A percentile compares a stretch with the other conserved stretches of the same genome.
Evolutionary conservation across 139 green algal genomes (phyloP).

Genomic region (Pseudopediastrum boryanum): DNA sequence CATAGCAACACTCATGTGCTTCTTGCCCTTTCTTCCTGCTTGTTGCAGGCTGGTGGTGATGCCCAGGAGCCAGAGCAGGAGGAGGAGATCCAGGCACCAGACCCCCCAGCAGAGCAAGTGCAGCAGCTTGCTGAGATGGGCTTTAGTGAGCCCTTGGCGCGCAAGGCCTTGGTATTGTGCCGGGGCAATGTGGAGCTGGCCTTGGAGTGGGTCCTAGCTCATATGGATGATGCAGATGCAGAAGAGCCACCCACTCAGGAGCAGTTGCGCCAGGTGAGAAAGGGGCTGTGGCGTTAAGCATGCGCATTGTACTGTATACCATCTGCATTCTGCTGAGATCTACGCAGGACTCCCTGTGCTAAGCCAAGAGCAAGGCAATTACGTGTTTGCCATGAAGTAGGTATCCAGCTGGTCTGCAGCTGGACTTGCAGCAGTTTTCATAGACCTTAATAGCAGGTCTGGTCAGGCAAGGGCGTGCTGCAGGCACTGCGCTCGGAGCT

Average conservation of each 20-base stretch:
- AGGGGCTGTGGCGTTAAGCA: no score
- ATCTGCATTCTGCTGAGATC: not conserved
- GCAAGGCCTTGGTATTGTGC: slow-evolving; percentile 61
- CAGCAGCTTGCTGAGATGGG: slow-evolving; percentile 57
- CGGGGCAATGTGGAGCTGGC: slow-evolving; percentile 46
- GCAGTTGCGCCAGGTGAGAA: slow-evolving; percentile 44
- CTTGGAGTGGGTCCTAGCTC: slow-evolving; percentile 61
- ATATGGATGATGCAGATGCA: slow-evolving; percentile 53
- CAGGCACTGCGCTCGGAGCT: no score
- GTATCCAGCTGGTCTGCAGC: no score
- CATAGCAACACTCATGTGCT: not conserved
- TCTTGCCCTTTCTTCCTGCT: not conserved
- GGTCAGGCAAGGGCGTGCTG: no score
- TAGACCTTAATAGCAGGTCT: no score
- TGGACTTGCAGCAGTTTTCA: no score
- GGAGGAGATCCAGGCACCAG: slow-evolving; percentile 28
- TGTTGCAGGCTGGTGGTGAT: not conserved
- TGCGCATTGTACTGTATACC: slow-evolving; percentile 9
- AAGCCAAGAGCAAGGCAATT: not conserved
- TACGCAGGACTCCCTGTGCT: not conserved
- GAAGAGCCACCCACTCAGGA: slow-evolving; percentile 47
- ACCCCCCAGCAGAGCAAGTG: slow-evolving; percentile 32
- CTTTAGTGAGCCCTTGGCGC: slow-evolving; percentile 46
- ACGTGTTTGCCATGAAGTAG: no score
- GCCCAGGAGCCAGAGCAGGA: not conserved